phyloP scores from a whole-genome alignment of 164 flowering plant species.

The Buxus sempervirens region DNA sequence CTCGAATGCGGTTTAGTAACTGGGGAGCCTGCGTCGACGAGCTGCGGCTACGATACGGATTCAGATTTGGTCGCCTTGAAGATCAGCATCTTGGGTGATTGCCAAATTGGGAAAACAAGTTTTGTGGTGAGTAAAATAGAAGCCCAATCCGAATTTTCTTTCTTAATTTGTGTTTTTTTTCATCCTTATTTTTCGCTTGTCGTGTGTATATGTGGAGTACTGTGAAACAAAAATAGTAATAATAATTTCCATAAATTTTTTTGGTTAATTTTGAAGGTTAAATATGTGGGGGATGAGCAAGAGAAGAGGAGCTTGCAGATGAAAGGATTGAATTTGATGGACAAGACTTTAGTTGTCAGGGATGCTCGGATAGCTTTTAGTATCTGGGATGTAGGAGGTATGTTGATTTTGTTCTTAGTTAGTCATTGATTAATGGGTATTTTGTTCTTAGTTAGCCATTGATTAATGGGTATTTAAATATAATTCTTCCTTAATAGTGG shows the following conservation, averaged over 20 bases:
- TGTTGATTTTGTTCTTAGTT: background rate
- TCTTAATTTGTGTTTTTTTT: conserved; percentile 3
- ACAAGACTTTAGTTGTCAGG: conserved; percentile 51
- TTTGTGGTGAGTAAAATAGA: conserved; percentile 54
- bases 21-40: conserved; percentile 11
- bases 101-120: conserved; percentile 89
- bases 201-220: background rate
- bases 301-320: conserved; percentile 50
- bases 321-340: conserved; percentile 77
- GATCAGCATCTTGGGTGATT: conserved; percentile 87
- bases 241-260: background rate
- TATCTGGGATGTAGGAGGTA: conserved; percentile 97
- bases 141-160: background rate
- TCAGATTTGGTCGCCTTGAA: conserved; percentile 74
- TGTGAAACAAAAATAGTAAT: no score
- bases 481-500: no score
- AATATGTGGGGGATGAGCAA: conserved; percentile 77
- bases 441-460: no score
- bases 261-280: conserved; percentile 35
- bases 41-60: conserved; percentile 45
- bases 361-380: conserved; percentile 74
- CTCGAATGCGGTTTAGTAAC: conserved; percentile 8
- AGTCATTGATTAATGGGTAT: background rate
- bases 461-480: background rate
- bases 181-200: no score